Conservation (phyloP, 768 basidiomycete species). For the Exsudoporus frostii region DNA sequence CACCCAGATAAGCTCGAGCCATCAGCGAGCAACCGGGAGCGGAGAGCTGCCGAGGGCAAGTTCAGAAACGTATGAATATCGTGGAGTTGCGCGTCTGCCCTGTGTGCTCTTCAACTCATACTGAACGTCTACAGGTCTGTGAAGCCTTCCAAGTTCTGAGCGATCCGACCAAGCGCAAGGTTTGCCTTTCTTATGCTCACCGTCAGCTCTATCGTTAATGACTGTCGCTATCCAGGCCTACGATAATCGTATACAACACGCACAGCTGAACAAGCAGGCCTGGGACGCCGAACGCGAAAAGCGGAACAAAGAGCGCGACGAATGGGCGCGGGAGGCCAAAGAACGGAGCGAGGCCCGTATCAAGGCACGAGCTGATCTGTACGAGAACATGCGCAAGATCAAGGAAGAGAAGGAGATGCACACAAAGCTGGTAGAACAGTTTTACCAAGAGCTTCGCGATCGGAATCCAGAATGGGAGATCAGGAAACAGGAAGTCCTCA, state of each 20-base stretch:
- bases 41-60: constrained; percentile 50
- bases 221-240: constrained; percentile 37
- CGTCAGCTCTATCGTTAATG: not conserved
- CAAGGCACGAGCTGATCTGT: constrained; percentile 37
- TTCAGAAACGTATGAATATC: constrained; percentile 54
- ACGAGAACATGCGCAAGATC: constrained; percentile 37
- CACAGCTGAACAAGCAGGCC: constrained; percentile 21
- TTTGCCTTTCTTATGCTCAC: constrained; percentile 23
- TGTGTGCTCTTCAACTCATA: constrained; percentile 8
- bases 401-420: constrained; percentile 41
- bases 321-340: constrained; percentile 51
- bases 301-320: constrained; percentile 48
- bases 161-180: constrained; percentile 54
- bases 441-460: constrained; percentile 53
- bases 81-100: constrained; percentile 23
- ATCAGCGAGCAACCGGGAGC: constrained; percentile 47
- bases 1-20: constrained; percentile 71
- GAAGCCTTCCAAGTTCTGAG: constrained; percentile 60
- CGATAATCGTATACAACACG: constrained; percentile 39
- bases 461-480: constrained; percentile 62
- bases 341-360: constrained; percentile 51
- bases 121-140: constrained; percentile 45
- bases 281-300: constrained; percentile 38
- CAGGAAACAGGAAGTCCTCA: constrained; percentile 48
- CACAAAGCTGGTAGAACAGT: constrained; percentile 45